Conservation (phyloP, 192 early-diverging fungal species). For the Backusella psychrophila region DNA sequence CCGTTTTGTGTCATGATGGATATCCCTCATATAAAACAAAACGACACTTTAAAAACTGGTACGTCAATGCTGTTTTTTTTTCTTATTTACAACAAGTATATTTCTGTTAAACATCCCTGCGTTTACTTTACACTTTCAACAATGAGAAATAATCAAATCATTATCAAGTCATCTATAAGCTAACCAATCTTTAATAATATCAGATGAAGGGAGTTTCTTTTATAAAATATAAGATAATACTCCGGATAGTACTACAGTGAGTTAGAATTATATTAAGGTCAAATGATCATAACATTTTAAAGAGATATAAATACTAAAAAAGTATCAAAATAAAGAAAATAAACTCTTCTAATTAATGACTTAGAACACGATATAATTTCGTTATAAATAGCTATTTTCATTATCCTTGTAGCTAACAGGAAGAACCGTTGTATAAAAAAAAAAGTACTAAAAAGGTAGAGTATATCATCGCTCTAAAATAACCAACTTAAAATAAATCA, state of each 20-base stretch:
- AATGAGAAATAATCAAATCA: background rate
- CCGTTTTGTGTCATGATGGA: background rate
- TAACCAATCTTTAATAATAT: background rate
- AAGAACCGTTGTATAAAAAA: background rate
- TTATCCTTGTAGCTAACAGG: background rate
- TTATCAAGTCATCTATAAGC: background rate
- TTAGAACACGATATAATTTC: background rate
- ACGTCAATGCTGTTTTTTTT: no score
- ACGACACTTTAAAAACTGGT: background rate
- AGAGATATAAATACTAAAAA: background rate
- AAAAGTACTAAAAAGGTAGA: background rate
- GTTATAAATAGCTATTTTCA: background rate
- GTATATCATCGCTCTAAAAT: background rate
- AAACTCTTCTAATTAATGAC: background rate
- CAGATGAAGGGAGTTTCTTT: background rate
- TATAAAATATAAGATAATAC: background rate
- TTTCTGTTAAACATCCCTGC: no score
- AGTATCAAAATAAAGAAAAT: background rate
- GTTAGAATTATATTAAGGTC: background rate
- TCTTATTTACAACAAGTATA: no score
- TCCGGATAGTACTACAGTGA: background rate
- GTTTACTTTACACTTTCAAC: background rate
- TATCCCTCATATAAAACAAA: background rate
- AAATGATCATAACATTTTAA: background rate
- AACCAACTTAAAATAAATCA: background rate